Evolutionary conservation across 169 alveolate genomes (phyloP), one percentile per base, ranked within the genome.

Genomic region (Cryptosporidium sp.): DNA sequence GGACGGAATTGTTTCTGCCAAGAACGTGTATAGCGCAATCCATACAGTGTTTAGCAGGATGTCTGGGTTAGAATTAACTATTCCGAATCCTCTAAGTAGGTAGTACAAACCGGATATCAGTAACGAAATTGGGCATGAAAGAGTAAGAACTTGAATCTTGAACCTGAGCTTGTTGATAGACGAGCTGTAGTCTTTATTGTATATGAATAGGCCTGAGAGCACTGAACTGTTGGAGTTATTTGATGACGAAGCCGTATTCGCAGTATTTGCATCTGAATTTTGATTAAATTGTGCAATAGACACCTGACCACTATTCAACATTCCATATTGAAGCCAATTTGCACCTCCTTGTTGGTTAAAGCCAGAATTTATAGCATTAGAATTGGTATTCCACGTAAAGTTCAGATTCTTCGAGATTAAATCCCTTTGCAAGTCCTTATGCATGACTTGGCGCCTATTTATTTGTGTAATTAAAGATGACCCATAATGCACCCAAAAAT

Each of bases 101-200:
- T 33, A 33, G 29, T 62, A 26, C 1, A 65, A 18, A 16, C 89
- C n/a, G 12, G 65, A 62, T 18, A 59, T 23, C 1, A 62, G 21
- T 37, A 80, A 45, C 1, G 80, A 80, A n/a, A 65, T 6, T 43
- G 89, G 89, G n/a, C 89, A 80, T 21, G 41, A 33, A 16, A 62
- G 37, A n/a, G 80, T 80, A n/a, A 80, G 52, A 61, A 80, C 39
- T 43, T 48, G 61, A 45, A 80, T 80, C 45, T 80, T 80, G n/a
- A 23, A 16, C 55, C 39, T 80, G 35, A 80, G 65, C n/a, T 80
- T 35, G 14, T 39, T 80, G 8, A 62, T 31, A 37, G 75, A 59
- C 4, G 86, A 51, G 5, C 23, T 55, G 70, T 73, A 73, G 7
- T 29, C 39, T 16, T 41, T 21, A 14, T 73, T 55, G 33, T 52